Evolutionary conservation across 192 early-diverging fungal genomes (phyloP), one percentile per base, ranked within the genome.

Genomic region (Coemansia biformis): DNA sequence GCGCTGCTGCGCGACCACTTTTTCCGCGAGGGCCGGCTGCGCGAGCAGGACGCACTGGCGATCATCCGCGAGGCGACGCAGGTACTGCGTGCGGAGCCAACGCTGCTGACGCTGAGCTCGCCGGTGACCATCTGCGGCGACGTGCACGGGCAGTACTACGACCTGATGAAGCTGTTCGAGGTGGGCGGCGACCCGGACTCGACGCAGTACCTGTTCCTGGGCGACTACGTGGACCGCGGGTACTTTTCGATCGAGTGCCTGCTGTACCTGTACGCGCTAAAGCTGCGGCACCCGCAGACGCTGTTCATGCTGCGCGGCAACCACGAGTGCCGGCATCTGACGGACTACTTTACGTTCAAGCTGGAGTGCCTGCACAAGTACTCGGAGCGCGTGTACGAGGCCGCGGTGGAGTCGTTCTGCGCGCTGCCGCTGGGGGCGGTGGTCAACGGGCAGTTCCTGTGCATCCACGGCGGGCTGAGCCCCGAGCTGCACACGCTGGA

Each of bases 191-290:
- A 93, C 58, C 92, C 84, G 46, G 92, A 92, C 5, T 87, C 92
- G 49, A 98, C 95, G 30, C 95, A 93, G 71, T 98, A 98, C 54
- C 76, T 98, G 49, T 98, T 98, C 63, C 90, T 98, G 87, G 95
- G 85, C 38, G 93, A 94, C 65, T 94, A 92, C 77, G 92, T 96
- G 11, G 93, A 96, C 78, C 84, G 92, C 50, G 92, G 92, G 26
- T 92, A 88, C 64, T 94, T 96, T 67, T 88, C 84, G 43, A 92
- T 99, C 13, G 96, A 99, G 65, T 96, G 93, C 6, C 94, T 99
- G 53, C 75, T 92, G n/a, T 78, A 96, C 29, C 76, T 99, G 18
- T 76, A 96, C 22, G 87, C 92, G 11, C 79, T 99, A 8, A 99
- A 99, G 71, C 81, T 81, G 46, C 84, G 92, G 53, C 90, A 89